Conservation (phyloP, 768 basidiomycete species). For the Phaeotremella fagi region DNA sequence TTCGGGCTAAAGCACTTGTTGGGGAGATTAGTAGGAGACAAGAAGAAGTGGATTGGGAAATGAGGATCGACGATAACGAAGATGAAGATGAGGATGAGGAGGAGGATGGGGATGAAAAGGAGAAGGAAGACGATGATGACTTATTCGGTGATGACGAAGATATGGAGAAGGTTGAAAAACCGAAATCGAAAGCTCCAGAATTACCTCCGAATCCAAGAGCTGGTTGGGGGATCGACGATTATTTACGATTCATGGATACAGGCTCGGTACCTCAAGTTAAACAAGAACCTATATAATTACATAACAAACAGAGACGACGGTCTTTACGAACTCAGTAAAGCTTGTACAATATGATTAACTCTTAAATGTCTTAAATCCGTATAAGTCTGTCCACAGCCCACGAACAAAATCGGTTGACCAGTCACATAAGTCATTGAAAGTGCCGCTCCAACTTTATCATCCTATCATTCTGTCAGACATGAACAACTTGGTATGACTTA, state of each 20-base stretch:
- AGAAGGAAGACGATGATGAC: slow-evolving; percentile 23
- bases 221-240: slow-evolving; percentile 32
- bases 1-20: slow-evolving; percentile 5
- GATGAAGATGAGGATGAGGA: slow-evolving; percentile 15
- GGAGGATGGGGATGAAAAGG: slow-evolving; percentile 1
- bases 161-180: not conserved
- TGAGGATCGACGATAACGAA: slow-evolving; percentile 15
- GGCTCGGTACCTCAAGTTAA: slow-evolving; percentile 13
- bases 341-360: slow-evolving; percentile 88
- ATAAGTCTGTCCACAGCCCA: slow-evolving; percentile 98
- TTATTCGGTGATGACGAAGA: slow-evolving; percentile 26
- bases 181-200: not conserved
- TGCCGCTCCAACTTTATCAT: slow-evolving; percentile 77
- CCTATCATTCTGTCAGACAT: slow-evolving; percentile 51
- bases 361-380: slow-evolving; percentile 87
- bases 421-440: slow-evolving; percentile 99
- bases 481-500: slow-evolving; percentile 44
- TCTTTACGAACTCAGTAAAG: slow-evolving; percentile 60
- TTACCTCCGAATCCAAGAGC: slow-evolving; percentile 11
- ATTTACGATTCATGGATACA: slow-evolving; percentile 30
- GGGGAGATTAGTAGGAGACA: slow-evolving; percentile 17
- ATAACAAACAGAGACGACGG: not conserved
- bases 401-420: slow-evolving; percentile 95
- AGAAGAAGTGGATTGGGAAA: slow-evolving; percentile 24
- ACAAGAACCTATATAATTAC: not conserved